phyloP scores from a whole-genome alignment of 495 filamentous ascomycete species.

The Penicillium crystallinum region DNA sequence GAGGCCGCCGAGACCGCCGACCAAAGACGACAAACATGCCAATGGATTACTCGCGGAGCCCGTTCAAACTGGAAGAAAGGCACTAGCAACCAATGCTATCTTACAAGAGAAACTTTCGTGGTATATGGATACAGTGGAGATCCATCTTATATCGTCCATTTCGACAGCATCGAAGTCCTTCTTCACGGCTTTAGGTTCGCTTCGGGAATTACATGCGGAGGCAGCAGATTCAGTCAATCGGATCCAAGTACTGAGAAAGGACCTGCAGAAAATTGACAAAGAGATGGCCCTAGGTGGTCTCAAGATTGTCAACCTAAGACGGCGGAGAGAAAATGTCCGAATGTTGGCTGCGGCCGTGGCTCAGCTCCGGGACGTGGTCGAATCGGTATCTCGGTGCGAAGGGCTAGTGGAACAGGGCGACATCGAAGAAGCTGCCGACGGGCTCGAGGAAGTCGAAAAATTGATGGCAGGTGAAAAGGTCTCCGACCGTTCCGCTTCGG shows the following conservation, averaged over 20 bases:
- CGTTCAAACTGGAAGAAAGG: constrained; percentile 58
- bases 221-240: constrained; percentile 85
- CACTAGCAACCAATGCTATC: constrained; percentile 92
- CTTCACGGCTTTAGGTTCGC: constrained; percentile 88
- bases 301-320: constrained; percentile 76
- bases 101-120: constrained; percentile 98
- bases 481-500: constrained; percentile 20
- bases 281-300: constrained; percentile 85
- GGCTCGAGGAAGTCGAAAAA: constrained; percentile 69
- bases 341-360: constrained; percentile 76
- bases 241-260: constrained; percentile 75
- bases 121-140: constrained; percentile 99
- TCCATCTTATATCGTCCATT: constrained; percentile 94
- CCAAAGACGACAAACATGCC: constrained; percentile 47
- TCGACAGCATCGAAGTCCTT: constrained; percentile 93
- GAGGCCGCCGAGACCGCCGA: constrained; percentile 53
- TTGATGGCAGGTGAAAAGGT: constrained; percentile 65
- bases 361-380: constrained; percentile 75
- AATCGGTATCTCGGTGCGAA: constrained; percentile 71
- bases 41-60: constrained; percentile 63
- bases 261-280: constrained; percentile 72
- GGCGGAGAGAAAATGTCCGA: constrained; percentile 76
- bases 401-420: constrained; percentile 74
- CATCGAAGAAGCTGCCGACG: constrained; percentile 70
- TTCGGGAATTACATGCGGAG: constrained; percentile 86